Evolutionary conservation across 805 yeast species (phyloP).

Genomic region (Metschnikowia hibisci): DNA sequence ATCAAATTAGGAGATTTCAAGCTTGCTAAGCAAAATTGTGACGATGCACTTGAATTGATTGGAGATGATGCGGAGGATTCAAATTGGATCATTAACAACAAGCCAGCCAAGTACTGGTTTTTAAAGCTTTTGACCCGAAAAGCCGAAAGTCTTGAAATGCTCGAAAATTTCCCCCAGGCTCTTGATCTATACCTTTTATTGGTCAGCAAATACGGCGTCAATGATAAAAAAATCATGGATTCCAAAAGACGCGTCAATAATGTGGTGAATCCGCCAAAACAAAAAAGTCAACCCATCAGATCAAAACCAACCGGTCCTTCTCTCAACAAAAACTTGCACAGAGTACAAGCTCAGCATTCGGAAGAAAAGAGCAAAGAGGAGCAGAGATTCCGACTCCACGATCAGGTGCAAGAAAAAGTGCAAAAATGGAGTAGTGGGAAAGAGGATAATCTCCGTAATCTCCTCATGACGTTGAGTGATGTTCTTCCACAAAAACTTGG

Average conservation of each 20-base stretch:
- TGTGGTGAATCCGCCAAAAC: conserved; percentile 53
- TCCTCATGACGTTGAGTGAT: conserved; percentile 63
- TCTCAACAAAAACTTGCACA: conserved; percentile 21
- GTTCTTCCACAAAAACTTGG: conserved; percentile 48
- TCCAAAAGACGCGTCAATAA: conserved; percentile 76
- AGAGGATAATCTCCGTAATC: conserved; percentile 74
- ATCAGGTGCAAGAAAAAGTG: conserved; percentile 53
- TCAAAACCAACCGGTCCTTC: neutral
- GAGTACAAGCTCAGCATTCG: conserved; percentile 34
- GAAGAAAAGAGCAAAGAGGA: conserved; percentile 14
- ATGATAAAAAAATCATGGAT: conserved; percentile 63
- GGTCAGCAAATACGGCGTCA: conserved; percentile 59
- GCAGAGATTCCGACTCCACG: conserved; percentile 53
- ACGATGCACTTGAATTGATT: conserved; percentile 42
- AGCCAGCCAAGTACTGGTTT: conserved; percentile 66
- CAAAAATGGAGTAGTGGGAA: conserved; percentile 68
- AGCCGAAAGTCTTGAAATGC: conserved; percentile 81
- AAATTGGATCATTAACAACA: conserved; percentile 39
- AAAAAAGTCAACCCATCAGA: conserved; percentile 9
- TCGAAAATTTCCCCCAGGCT: conserved; percentile 68
- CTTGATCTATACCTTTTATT: conserved; percentile 56
- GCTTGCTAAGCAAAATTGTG: conserved; percentile 44
- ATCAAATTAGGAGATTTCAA: conserved; percentile 69
- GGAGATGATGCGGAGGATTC: conserved; percentile 26
- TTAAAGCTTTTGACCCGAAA: conserved; percentile 60